Percentiles rank a stretch among this genome's conserved stretches.
phyloP scores from a whole-genome alignment of 1,139 yeast species.

The Pichia sp. region DNA sequence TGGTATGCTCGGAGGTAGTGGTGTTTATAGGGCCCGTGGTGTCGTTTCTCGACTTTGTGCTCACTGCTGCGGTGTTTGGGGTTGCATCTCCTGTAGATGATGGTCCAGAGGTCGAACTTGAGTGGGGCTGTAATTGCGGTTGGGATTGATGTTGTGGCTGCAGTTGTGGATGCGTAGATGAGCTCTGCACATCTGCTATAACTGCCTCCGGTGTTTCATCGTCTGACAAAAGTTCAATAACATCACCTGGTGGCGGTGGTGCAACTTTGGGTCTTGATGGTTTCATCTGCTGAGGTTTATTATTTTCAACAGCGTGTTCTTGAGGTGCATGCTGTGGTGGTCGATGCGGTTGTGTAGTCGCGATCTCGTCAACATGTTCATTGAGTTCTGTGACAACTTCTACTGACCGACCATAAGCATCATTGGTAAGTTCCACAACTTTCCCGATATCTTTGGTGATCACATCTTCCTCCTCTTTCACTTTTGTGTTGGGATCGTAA shows the following conservation, averaged over 20 bases:
- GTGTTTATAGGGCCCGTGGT: too few species aligned
- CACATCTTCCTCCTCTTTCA: conserved; percentile 12
- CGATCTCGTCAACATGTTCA: too few species aligned
- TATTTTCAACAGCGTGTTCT: not conserved
- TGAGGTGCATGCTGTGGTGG: not conserved
- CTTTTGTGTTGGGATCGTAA: conserved; percentile 1
- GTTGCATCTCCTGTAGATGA: too few species aligned
- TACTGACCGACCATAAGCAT: conserved; percentile 4
- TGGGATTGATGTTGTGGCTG: too few species aligned
- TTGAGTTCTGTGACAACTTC: too few species aligned
- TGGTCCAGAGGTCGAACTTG: too few species aligned
- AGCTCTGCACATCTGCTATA: not conserved
- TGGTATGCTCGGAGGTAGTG: too few species aligned
- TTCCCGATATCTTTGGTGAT: conserved; percentile 7
- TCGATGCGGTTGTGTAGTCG: too few species aligned
- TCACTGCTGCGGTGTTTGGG: too few species aligned
- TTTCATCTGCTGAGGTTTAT: conserved; percentile 1
- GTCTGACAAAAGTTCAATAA: conserved; percentile 1
- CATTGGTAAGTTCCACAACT: conserved; percentile 6
- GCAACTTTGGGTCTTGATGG: not conserved
- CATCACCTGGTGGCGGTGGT: not conserved
- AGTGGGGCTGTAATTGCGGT: too few species aligned
- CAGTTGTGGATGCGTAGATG: too few species aligned
- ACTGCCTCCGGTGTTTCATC: not conserved
- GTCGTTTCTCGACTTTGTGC: too few species aligned